Conservation (phyloP, 2,329 filamentous ascomycete genomes). For the Neopestalotiopsis sp. region DNA sequence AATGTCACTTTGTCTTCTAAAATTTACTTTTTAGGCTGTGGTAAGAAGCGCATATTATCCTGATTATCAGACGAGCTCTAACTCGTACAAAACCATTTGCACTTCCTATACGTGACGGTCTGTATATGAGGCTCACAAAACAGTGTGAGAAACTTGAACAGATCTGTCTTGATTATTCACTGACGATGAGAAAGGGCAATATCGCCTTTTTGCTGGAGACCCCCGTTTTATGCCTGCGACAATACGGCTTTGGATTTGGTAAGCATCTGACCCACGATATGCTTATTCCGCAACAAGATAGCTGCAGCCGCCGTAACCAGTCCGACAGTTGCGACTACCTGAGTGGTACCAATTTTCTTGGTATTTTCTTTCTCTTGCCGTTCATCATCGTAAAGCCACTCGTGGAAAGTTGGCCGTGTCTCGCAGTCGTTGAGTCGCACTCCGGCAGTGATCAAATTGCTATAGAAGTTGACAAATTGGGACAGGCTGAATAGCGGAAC, state of each 20-base stretch:
- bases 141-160: too few relatives aligned
- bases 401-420: neutral
- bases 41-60: too few relatives aligned
- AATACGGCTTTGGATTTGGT: neutral
- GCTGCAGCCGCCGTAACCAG: neutral
- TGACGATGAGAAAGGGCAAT: too few relatives aligned
- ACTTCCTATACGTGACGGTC: too few relatives aligned
- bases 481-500: neutral
- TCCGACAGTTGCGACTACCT: neutral
- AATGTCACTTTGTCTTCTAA: too few relatives aligned
- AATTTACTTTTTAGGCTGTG: too few relatives aligned
- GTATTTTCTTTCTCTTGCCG: neutral
- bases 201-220: neutral
- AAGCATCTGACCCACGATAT: neutral
- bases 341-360: neutral
- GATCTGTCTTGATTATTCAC: too few relatives aligned
- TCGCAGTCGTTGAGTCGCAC: slow-evolving; percentile 1
- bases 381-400: slow-evolving; percentile 14
- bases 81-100: too few relatives aligned
- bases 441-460: slow-evolving; percentile 7
- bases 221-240: neutral
- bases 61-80: too few relatives aligned
- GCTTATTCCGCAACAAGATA: neutral
- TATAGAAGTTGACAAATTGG: slow-evolving; percentile 11
- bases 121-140: too few relatives aligned